Base-by-base conservation (phyloP, 164 flowering plant species). In the Malania oleifera region DNA sequence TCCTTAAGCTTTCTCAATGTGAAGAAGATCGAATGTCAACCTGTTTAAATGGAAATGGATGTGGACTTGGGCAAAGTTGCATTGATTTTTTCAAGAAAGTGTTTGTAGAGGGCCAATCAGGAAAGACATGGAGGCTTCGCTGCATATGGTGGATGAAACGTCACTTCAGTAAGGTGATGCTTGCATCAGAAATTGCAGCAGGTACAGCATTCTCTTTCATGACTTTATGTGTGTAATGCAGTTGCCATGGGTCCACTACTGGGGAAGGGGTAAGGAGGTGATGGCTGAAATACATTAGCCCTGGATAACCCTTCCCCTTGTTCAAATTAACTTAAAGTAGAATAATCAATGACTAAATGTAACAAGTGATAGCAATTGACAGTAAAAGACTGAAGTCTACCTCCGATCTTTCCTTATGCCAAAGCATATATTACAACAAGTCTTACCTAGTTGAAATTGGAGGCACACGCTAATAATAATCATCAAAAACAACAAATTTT, bases 61-160 rank as follows among this genome's bases (percentile, higher is more conserved):
- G 49, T 57, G 67, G 50, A 19, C 25, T 28, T 29, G 54, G 57
- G 45, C 69, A 50, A 17, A 10, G 17, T 1, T 47, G 17, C 59
- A 54, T 59, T 46, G 48, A 24, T 38, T 29, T 52, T 52, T 46
- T 51, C 31, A 65, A 28, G 45, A 65, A 25, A 41, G n/a, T 63
- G 40, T 79, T 89, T 54, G 58, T 59, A 10, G 71, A 72, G 41
- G 70, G 71, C 0, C 60, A 62, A 50, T 75, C 70, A 7, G 59
- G 82, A 45, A 74, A 61, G 53, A 43, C 25, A 26, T 89, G 98
- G 96, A 75, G 40, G 49, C 57, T 79, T 10, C 88, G 91, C 41
- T 76, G 88, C 68, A 70, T 68, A 62, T 92, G 88, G 89, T 89
- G 98, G 96, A 29, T 69, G 67, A 71, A 53, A 2, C 86, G 82